Percentiles rank a stretch among this genome's conserved stretches.
phyloP scores from a whole-genome alignment of 73 alveolate species.

The Paramecium primaurelia region DNA sequence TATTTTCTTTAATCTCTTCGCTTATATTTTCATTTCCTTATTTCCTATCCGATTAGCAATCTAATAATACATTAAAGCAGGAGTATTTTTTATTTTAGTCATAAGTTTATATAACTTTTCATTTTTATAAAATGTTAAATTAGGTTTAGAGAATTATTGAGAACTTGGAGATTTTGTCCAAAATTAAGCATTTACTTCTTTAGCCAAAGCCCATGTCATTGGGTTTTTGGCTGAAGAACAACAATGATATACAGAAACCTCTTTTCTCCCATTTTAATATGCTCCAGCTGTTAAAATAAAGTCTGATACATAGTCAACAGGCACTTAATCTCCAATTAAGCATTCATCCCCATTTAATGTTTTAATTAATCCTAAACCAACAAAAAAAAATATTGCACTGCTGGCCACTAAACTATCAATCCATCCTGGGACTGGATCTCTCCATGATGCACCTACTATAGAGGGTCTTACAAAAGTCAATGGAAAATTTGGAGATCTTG shows the following conservation, averaged over 20 bases:
- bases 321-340: slow-evolving; percentile 80
- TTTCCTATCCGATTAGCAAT: slow-evolving; percentile 66
- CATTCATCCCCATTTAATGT: slow-evolving; percentile 70
- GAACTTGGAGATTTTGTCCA: slow-evolving; percentile 68
- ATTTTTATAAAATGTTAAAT: slow-evolving; percentile 48
- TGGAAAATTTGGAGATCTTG: slow-evolving; percentile 64
- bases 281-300: slow-evolving; percentile 69
- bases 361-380: slow-evolving; percentile 81
- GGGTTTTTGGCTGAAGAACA: slow-evolving; percentile 79
- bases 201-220: slow-evolving; percentile 69
- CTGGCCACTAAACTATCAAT: slow-evolving; percentile 83
- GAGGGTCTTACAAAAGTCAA: slow-evolving; percentile 84
- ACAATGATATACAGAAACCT: slow-evolving; percentile 67
- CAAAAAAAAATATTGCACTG: slow-evolving; percentile 76
- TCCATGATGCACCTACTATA: slow-evolving; percentile 78
- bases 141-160: slow-evolving; percentile 57
- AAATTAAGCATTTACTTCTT: slow-evolving; percentile 47
- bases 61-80: slow-evolving; percentile 62
- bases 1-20: slow-evolving; percentile 65
- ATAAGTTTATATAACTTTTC: slow-evolving; percentile 30
- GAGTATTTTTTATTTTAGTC: slow-evolving; percentile 59
- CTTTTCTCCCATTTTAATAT: slow-evolving; percentile 6
- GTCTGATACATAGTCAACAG: slow-evolving; percentile 84
- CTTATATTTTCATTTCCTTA: slow-evolving; percentile 62
- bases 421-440: slow-evolving; percentile 91